Evolutionary conservation across 305 asterid species (phyloP).

Genomic region (Lippia alba): DNA sequence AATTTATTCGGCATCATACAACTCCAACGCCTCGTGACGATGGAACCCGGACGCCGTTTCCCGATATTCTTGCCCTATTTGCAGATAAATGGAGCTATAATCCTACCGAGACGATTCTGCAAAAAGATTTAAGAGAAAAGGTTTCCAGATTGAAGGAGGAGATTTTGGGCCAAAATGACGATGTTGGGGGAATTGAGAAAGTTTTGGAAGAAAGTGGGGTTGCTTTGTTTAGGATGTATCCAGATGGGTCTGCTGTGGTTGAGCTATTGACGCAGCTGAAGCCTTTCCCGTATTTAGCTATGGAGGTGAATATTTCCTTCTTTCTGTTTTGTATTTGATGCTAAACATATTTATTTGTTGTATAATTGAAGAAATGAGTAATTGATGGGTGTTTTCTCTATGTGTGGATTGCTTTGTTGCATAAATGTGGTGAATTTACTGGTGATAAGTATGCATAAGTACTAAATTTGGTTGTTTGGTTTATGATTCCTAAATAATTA

Average conservation of each 20-base stretch:
- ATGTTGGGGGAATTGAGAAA: constrained; percentile 47
- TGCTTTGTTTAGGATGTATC: constrained; percentile 55
- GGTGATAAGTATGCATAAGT: neutral
- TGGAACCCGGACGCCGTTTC: constrained; percentile 30
- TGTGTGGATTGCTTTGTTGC: neutral
- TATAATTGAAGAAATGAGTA: constrained; percentile 1
- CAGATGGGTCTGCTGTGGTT: constrained; percentile 68
- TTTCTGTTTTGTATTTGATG: neutral
- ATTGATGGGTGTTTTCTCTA: neutral
- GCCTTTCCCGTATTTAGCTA: constrained; percentile 49
- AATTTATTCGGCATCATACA: constrained; percentile 40
- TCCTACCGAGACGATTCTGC: constrained; percentile 30
- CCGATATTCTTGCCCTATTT: constrained; percentile 47
- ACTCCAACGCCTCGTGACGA: constrained; percentile 28
- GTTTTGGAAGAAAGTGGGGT: constrained; percentile 60
- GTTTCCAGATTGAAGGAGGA: constrained; percentile 58
- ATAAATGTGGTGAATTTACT: neutral
- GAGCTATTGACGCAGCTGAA: constrained; percentile 63
- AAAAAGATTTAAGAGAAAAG: constrained; percentile 29
- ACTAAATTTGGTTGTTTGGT: neutral
- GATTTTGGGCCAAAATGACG: constrained; percentile 46
- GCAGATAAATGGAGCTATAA: constrained; percentile 34
- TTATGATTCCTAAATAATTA: neutral
- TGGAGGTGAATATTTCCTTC: constrained; percentile 57
- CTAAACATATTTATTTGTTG: neutral